These are phyloP conservation scores for Cinchona pubescens DNA, from an alignment of 257 asterid genomes.

Conservation along the genomic window DNA sequence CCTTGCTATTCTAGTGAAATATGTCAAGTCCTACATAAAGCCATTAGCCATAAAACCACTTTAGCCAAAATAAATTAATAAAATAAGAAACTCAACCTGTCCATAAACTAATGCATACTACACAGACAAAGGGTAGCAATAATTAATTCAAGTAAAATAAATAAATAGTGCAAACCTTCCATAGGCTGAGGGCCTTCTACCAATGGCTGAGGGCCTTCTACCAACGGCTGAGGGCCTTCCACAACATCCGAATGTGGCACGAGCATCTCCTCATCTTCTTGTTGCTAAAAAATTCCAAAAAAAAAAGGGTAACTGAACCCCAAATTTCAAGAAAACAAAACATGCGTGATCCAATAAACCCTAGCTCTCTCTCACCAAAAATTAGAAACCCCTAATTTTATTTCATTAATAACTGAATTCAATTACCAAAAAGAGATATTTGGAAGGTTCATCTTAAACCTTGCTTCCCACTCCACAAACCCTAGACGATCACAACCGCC, in stretches of 20 bases:
- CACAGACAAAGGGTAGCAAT: conserved; percentile 7
- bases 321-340: not conserved
- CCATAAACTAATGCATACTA: not conserved
- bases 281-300: conserved; percentile 41
- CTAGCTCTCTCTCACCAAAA: conserved; percentile 23
- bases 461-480: conserved; percentile 38
- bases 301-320: not conserved
- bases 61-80: not conserved
- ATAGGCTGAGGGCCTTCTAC: conserved; percentile 96
- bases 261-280: conserved; percentile 91
- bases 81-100: not conserved
- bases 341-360: conserved; percentile 40
- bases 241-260: conserved; percentile 79
- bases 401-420: conserved; percentile 17
- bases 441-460: conserved; percentile 34
- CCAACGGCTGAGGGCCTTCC: conserved; percentile 80
- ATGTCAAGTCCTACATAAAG: not conserved
- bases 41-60: not conserved
- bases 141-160: not conserved
- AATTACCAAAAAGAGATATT: conserved; percentile 17
- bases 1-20: not conserved
- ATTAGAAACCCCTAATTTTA: conserved; percentile 20
- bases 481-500: conserved; percentile 58
- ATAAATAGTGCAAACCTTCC: conserved; percentile 63
- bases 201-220: conserved; percentile 82